These are phyloP conservation scores for Fusarium mexicanum DNA, from an alignment of 2,329 filamentous ascomycete species.

Conservation along the genomic window DNA sequence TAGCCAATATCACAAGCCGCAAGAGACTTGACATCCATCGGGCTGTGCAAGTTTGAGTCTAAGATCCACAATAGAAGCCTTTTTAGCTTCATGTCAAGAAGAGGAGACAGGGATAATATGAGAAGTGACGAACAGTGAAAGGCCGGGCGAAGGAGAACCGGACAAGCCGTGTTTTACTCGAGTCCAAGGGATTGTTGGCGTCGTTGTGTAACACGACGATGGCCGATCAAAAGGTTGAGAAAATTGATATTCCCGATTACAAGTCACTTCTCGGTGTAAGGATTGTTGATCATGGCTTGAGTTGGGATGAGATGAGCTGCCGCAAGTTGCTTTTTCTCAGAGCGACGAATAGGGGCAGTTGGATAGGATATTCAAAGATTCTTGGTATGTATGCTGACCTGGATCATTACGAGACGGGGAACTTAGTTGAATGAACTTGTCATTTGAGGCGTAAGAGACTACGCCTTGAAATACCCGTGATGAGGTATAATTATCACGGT, in stretches of 20 bases:
- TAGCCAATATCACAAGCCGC: not conserved
- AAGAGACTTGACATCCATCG: not conserved
- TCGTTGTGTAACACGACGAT: constrained; percentile 19
- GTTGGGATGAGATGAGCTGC: constrained; percentile 6
- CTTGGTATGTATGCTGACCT: not conserved
- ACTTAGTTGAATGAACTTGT: not conserved
- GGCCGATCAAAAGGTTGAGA: not conserved
- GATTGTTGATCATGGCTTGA: not conserved
- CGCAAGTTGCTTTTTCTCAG: constrained; percentile 22
- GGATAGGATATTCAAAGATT: not conserved
- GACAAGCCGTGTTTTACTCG: constrained; percentile 1
- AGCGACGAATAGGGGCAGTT: not conserved
- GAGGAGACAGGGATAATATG: not conserved
- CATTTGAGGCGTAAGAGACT: not conserved
- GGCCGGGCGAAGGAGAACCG: not conserved
- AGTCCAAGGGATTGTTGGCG: constrained; percentile 3
- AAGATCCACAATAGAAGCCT: constrained; percentile 5
- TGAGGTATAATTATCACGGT: not conserved
- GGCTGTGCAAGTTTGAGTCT: not conserved
- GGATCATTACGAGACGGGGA: not conserved
- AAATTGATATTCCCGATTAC: not conserved
- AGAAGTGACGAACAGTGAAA: not conserved
- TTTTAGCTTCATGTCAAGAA: constrained; percentile 4
- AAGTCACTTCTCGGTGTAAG: constrained; percentile 10
- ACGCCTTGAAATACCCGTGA: not conserved